Percentiles rank a stretch among this genome's conserved stretches.
Conservation (phyloP, 179 eudicot species). For the Silene vulgaris region DNA sequence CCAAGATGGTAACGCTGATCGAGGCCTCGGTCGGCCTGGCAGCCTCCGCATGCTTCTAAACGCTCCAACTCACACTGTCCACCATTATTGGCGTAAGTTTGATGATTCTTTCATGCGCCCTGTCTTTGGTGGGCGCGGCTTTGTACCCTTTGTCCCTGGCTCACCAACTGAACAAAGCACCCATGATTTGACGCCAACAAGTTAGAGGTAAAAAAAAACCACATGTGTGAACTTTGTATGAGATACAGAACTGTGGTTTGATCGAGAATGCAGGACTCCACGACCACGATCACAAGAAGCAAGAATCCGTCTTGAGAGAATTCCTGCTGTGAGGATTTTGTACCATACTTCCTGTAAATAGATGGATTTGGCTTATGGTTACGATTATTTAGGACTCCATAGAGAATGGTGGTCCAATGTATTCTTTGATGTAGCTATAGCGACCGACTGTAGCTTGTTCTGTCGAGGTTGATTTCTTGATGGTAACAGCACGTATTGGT, state of each 20-base stretch:
- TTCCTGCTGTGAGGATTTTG: constrained; percentile 10
- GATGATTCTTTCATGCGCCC: constrained; percentile 70
- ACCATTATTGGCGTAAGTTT: constrained; percentile 65
- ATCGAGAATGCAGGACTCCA: too few species aligned
- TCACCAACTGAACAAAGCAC: constrained; percentile 49
- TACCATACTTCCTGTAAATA: constrained; percentile 19
- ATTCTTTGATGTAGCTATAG: neutral
- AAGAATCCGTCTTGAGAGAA: neutral
- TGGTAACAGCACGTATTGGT: neutral
- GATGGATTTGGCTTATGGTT: neutral
- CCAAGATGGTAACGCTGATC: constrained; percentile 17
- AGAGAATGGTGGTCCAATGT: neutral
- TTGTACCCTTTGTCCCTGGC: constrained; percentile 49
- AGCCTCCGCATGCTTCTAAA: constrained; percentile 51
- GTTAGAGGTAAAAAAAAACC: constrained; percentile 3
- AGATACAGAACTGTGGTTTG: neutral
- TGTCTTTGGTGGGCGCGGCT: constrained; percentile 76
- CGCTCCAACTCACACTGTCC: constrained; percentile 59
- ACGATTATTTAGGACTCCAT: neutral
- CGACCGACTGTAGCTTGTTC: neutral
- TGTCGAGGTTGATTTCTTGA: neutral
- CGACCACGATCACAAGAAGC: neutral
- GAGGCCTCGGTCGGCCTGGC: constrained; percentile 33
- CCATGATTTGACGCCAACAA: constrained; percentile 24
- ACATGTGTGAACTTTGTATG: neutral